Conservation (phyloP, 345 rosid species). For the Pistacia integerrima region DNA sequence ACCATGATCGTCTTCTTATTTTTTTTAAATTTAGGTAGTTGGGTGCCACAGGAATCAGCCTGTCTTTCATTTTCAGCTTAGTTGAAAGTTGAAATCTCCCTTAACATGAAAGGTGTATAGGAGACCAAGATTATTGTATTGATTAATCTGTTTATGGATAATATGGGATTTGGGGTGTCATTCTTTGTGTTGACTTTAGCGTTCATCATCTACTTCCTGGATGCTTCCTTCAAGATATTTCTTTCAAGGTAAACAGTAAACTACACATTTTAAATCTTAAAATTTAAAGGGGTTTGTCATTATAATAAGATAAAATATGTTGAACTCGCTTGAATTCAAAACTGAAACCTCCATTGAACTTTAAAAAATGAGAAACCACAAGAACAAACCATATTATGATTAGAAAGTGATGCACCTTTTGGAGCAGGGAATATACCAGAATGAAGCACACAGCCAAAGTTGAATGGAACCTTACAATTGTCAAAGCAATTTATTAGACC, state of each 20-base stretch:
- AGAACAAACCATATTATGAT: no score
- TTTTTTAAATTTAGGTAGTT: not conserved
- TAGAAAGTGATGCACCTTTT: no score
- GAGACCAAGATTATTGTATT: not conserved
- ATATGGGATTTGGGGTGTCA: slow-evolving; percentile 1
- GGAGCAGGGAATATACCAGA: not conserved
- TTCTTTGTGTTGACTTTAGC: slow-evolving; percentile 6
- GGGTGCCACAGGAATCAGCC: not conserved
- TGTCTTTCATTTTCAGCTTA: not conserved
- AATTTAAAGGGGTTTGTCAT: no score
- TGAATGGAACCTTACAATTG: not conserved
- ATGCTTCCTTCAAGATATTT: no score
- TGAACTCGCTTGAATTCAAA: no score
- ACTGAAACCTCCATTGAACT: no score
- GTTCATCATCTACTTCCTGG: no score
- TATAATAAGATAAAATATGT: no score
- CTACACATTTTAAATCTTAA: no score
- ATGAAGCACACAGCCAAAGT: not conserved
- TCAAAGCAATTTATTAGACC: not conserved
- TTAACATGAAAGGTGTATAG: not conserved
- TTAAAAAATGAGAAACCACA: no score
- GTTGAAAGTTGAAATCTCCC: not conserved
- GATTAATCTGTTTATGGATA: not conserved
- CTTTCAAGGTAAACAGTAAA: no score
- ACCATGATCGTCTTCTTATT: not conserved